Base-by-base conservation (phyloP, 495 filamentous ascomycete genomes). In the Aspergillus steynii region DNA sequence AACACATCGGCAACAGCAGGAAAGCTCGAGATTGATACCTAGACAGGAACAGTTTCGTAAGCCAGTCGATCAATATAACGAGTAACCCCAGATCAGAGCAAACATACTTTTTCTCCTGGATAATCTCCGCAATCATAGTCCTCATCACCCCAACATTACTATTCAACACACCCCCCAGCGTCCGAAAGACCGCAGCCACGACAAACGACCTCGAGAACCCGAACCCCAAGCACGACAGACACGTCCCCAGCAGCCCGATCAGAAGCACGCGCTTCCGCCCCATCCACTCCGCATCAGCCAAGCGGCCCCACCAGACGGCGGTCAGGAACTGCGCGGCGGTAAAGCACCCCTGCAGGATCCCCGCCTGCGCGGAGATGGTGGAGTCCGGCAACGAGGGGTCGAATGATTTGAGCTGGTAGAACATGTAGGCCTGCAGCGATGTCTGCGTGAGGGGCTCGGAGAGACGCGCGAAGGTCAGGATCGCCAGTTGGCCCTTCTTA, bases 91-190 rank as follows among this genome's bases (percentile, higher is more conserved):
- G 2, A 34, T 10, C 48, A 4, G 4, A 9, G 15, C 1, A 20
- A 37, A 65, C 74, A 27, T 60, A 80, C 78, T 82, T 85, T 69
- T 87, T 88, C 69, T 92, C 90, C 42, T 76, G 82, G 42, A 93
- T 83, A 56, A 86, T 93, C 76, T 93, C 90, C 46, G 85, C 84
- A 65, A 92, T 88, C 87, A 93, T 89, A 2, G 90, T 93, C 63
- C 90, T 80, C 81, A 93, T 85, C 5, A 93, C 90, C 3, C 90
- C 90, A 14, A 92, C 83, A 64, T 92, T 95, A 6, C 91, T 91
- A 72, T 96, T 95, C 62, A 92, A 75, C 9, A 83, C 79, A 3
- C 92, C 91, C 7, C 89, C 91, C n/a, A 93, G 56, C 27, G 79
- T 85, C 27, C 91, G 77, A 68, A 92, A 96, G 29, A 88, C 61